Conservation (phyloP, 23 red algal genomes). For the Agarophyton chilense region DNA sequence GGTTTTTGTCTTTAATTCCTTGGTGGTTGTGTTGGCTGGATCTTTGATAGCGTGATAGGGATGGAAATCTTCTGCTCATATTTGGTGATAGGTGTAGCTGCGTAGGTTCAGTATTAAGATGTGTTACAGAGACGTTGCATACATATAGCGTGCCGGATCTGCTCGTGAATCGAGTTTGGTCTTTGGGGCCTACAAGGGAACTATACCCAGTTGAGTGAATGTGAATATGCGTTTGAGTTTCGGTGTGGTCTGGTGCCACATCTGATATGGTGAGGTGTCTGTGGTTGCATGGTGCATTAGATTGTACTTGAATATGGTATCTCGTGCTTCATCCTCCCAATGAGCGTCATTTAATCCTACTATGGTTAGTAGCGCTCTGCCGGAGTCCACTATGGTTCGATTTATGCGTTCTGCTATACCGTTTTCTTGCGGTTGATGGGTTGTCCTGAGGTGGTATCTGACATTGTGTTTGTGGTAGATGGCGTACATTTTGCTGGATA, state of each 20-base stretch:
- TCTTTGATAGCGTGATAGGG: neutral
- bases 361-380: neutral
- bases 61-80: neutral
- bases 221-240: neutral
- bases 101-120: neutral
- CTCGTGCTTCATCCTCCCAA: neutral
- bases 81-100: neutral
- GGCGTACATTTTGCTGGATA: neutral
- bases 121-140: neutral
- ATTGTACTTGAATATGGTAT: neutral
- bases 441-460: neutral
- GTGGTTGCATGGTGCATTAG: neutral
- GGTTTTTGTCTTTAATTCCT: neutral
- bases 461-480: neutral
- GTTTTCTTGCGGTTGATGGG: constrained; percentile 20
- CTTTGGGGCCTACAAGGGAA: neutral
- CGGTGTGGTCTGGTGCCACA: neutral
- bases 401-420: constrained; percentile 13
- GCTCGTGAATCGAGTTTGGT: neutral
- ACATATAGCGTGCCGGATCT: neutral
- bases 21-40: neutral
- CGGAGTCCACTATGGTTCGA: neutral
- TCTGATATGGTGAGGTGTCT: neutral
- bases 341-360: neutral
- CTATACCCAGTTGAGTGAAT: neutral